These are phyloP conservation scores for barley (Hordeum vulgare) DNA, from an alignment of 176 grass and related monocot species.

Conservation along the genomic window MorexV3_pseudomolecules_assembly NC_058524.1:56705548-56706047, in stretches of 20 bases:
- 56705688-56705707: constrained; percentile 94
- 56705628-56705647: constrained; percentile 90
- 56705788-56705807: constrained; percentile 83
- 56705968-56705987: constrained; percentile 86
- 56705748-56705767: constrained; percentile 87
- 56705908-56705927: constrained; percentile 85
- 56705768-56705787: constrained; percentile 73
- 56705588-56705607: constrained; percentile 75
- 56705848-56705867: constrained; percentile 84
- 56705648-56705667: constrained; percentile 94
- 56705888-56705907: constrained; percentile 92
- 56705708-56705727: constrained; percentile 91
- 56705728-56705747: constrained; percentile 96
- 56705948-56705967: constrained; percentile 86
- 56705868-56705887: constrained; percentile 97
- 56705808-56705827: constrained; percentile 91
- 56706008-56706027: constrained; percentile 89
- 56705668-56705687: constrained; percentile 97
- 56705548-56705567: constrained; percentile 91
- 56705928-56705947: constrained; percentile 67
- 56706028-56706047: constrained; percentile 94
- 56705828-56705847: constrained; percentile 79
- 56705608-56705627: constrained; percentile 99
- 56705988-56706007: constrained; percentile 80
- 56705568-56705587: constrained; percentile 69